Evolutionary conservation across 2,329 filamentous ascomycete species (phyloP).

Genomic region (Xylariaceae sp.): DNA sequence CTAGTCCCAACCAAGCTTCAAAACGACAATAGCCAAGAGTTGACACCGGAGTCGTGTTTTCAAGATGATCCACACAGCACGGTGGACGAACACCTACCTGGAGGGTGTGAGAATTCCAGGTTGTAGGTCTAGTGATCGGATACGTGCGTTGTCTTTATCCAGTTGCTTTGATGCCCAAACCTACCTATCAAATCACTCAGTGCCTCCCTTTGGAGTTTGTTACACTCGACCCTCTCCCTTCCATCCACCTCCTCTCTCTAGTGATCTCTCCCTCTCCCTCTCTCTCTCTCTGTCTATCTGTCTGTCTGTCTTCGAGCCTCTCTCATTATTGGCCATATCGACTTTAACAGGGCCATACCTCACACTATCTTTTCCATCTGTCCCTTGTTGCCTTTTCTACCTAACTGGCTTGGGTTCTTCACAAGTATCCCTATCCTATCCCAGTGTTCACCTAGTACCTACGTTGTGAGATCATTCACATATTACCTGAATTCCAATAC

Average conservation of each 20-base stretch:
- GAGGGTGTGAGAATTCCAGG: not conserved
- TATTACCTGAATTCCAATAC: conserved; percentile 2
- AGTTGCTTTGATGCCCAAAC: not conserved
- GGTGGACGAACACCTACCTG: not conserved
- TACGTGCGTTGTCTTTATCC: not conserved
- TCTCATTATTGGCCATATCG: not conserved
- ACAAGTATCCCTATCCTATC: not conserved
- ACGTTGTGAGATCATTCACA: not conserved
- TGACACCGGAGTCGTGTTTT: no score
- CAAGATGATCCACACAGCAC: no score
- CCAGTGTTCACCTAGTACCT: not conserved
- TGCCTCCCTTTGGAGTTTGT: not conserved
- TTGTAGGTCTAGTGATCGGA: not conserved
- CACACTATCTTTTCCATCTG: not conserved
- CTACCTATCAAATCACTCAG: not conserved
- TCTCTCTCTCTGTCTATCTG: not conserved
- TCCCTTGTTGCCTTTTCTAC: not conserved
- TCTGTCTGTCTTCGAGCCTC: not conserved
- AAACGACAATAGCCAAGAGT: no score
- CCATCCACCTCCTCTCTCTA: not conserved
- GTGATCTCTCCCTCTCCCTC: not conserved
- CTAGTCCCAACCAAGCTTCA: no score
- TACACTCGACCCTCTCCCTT: not conserved
- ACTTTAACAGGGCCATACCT: not conserved
- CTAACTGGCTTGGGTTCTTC: not conserved